Evolutionary conservation across 805 yeast genomes (phyloP), one percentile per base, ranked within the genome.

Genomic region (Wickerhamiella domercqiae): DNA sequence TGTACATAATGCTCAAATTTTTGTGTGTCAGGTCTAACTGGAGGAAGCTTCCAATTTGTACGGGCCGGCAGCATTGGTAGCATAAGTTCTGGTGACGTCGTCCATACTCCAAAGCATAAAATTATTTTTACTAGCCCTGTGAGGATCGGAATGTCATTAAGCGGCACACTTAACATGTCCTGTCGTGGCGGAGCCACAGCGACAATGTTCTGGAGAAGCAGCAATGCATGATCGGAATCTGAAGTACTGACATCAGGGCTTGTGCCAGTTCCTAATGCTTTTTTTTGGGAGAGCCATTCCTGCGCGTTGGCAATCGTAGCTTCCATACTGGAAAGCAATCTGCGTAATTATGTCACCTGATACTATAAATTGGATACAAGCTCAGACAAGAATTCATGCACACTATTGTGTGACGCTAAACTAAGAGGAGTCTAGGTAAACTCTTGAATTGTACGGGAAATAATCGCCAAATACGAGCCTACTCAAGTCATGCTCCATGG

Each of bases 131-230:
- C 55, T 32, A 87, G 51, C 17, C 65, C 68, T 25, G 78, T 76
- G 39, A 90, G 69, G 3, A 71, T 67, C 52, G 75, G 78, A 67
- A 87, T 74, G 53, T 90, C 97, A 48, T 82, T 84, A 7, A 87
- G 62, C 0, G 96, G 81, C 13, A 87, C 75, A 6, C 78, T 39
- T 14, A 62, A 47, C 29, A 59, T 37, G 18, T 50, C 51, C 7
- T 21, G 15, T 11, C 21, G 16, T 7, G 28, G 20, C 7, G 40
- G 32, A 11, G 37, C n/a, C 21, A 20, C 34, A 15, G 24, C 7
- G 21, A 37, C 35, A 21, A 39, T 36, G 2, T 19, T 29, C 6
- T 3, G 5, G 3, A 45, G 29, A 29, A 28, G 22, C 11, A 21
- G 32, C 22, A 40, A n/a, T 5, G 41, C 39, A 3, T 9, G n/a